Evolutionary conservation across 805 yeast genomes (phyloP), one percentile per base, ranked within the genome.

Genomic region (Pichia ethanolica): DNA sequence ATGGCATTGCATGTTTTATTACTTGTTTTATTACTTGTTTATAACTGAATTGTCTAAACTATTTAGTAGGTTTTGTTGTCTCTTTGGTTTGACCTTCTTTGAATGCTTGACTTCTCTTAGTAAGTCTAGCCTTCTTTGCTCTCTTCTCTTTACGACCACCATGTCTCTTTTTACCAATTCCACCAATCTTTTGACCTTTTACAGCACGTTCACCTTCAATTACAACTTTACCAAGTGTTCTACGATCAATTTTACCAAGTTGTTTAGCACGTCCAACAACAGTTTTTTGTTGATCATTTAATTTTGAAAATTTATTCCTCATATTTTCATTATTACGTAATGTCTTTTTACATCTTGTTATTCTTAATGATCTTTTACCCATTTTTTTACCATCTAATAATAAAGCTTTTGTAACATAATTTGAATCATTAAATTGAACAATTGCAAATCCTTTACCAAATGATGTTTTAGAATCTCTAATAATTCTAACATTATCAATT

Each of bases 371-470:
- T 56, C 98, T 69, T 37, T 64, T 66, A 33, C 66, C 64, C 55
- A 78, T 65, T 51, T 81, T 78, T 69, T 86, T 82, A 42, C 80
- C 91, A 65, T 90, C 79, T 53, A 88, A 70, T 51, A 89, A 68
- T 47, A 93, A 67, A 0, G 97, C 97, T 62, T 87, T 86, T 54
- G 82, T 81, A 9, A 93, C 96, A 39, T 82, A 73, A 48, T 83
- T 68, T 1, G 77, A 58, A 60, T 86, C 91, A 53, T 74, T 77
- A 71, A 90, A 93, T 67, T 91, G 98, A 35, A 93, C 89, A 64
- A 90, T 87, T 6, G 96, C 99, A 70, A 93, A 90, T 6, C 99
- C 99, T 70, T 93, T 93, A 55, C 99, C 99, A 51, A 91, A 73
- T 60, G 93, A 91, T 26, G 97, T 91, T 70, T 88, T 88, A 14